Conservation (phyloP, 345 rosid species). For the Carallia brachiata region DNA sequence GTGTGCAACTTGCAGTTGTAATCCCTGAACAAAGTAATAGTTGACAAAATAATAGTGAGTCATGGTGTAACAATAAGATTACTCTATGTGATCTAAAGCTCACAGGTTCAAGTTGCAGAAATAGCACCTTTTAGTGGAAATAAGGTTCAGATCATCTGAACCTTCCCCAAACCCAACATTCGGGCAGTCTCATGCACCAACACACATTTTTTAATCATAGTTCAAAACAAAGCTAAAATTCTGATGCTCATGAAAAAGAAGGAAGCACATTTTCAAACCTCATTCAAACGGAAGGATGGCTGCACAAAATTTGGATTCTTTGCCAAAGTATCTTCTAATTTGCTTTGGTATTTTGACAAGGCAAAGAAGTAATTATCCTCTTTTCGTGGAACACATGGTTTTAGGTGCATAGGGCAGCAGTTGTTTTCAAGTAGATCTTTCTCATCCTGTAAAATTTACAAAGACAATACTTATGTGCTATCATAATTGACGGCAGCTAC, state of each 20-base stretch:
- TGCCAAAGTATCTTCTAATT: conserved; percentile 60
- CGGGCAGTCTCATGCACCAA: no score
- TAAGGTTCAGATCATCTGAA: no score
- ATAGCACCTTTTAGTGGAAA: no score
- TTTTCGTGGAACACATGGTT: conserved; percentile 74
- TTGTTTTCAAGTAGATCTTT: conserved; percentile 74
- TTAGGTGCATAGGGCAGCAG: conserved; percentile 77
- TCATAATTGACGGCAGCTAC: not conserved
- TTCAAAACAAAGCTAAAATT: not conserved
- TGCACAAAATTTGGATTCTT: conserved; percentile 79
- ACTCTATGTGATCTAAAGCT: no score
- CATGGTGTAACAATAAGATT: no score
- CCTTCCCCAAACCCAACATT: no score
- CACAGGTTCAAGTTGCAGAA: no score
- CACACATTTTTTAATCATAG: no score
- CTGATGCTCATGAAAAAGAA: not conserved
- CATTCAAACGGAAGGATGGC: conserved; percentile 80
- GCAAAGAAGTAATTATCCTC: conserved; percentile 96
- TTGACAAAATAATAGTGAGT: no score
- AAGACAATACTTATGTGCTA: not conserved
- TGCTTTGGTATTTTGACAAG: conserved; percentile 80
- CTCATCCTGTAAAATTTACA: conserved; percentile 65
- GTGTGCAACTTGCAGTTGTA: no score
- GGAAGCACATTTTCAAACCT: conserved; percentile 44
- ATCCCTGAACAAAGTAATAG: no score